Conservation (phyloP, 306 rosid genomes). For the Mimosa pudica region DNA sequence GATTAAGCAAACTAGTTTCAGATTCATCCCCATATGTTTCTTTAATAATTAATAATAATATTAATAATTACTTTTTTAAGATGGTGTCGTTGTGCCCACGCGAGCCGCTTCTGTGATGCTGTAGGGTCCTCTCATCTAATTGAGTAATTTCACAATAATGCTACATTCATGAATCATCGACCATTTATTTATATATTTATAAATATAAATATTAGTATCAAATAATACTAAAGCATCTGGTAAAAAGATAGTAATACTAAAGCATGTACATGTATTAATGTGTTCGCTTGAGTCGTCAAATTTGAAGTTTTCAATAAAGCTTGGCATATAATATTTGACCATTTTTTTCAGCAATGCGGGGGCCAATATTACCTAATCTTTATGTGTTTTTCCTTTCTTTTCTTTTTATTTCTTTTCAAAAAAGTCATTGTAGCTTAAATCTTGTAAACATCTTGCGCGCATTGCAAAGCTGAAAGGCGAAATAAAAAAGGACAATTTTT, state of each 20-base stretch:
- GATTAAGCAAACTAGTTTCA: slow-evolving; percentile 49
- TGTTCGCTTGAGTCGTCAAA: slow-evolving; percentile 35
- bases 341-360: slow-evolving; percentile 19
- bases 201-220: not conserved
- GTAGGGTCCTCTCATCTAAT: slow-evolving; percentile 42
- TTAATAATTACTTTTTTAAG: slow-evolving; percentile 30
- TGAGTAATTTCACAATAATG: slow-evolving; percentile 37
- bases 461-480: not conserved
- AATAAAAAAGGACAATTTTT: not conserved
- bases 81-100: slow-evolving; percentile 54
- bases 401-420: too few relatives aligned
- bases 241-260: too few relatives aligned
- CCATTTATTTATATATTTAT: not conserved
- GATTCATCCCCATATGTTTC: slow-evolving; percentile 35
- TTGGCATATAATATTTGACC: slow-evolving; percentile 36
- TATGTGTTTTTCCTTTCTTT: not conserved
- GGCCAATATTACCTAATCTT: slow-evolving; percentile 30
- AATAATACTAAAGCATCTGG: too few relatives aligned
- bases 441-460: not conserved
- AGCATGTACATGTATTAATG: not conserved
- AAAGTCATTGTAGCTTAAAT: not conserved
- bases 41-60: not conserved
- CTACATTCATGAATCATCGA: slow-evolving; percentile 2
- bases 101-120: slow-evolving; percentile 51
- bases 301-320: slow-evolving; percentile 43